Conservation (phyloP, 192 early-diverging fungal species). For the Linnemannia exigua region DNA sequence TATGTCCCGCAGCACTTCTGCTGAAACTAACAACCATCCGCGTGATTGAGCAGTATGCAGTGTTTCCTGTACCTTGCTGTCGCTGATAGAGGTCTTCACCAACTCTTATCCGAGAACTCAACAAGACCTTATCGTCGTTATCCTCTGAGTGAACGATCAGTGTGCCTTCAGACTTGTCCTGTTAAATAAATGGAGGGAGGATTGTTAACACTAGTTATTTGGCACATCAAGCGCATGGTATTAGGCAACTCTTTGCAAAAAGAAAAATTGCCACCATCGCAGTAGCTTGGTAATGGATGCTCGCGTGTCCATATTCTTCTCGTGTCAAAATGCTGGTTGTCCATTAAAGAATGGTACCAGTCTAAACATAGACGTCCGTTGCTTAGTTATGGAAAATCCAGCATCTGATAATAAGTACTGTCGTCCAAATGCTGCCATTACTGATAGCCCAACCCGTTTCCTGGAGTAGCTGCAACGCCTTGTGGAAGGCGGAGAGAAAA, state of each 20-base stretch:
- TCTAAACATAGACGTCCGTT: slow-evolving; percentile 1
- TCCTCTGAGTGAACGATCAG: slow-evolving; percentile 77
- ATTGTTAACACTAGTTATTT: not conserved
- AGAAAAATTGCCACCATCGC: not conserved
- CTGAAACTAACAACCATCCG: not conserved
- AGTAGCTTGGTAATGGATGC: not conserved
- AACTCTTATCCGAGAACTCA: slow-evolving; percentile 82
- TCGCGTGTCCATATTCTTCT: not conserved
- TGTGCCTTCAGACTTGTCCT: slow-evolving; percentile 69
- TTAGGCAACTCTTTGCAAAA: not conserved
- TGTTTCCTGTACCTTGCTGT: slow-evolving; percentile 83
- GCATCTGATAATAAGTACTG: not conserved
- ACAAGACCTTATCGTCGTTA: slow-evolving; percentile 66
- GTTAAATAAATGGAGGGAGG: not conserved
- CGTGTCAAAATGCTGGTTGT: not conserved
- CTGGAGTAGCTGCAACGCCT: not conserved
- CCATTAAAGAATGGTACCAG: not conserved
- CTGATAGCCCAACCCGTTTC: not conserved
- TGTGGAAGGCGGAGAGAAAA: not conserved
- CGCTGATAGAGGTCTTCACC: slow-evolving; percentile 80
- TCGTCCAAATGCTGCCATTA: not conserved
- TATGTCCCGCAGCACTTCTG: not conserved
- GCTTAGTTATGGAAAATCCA: not conserved
- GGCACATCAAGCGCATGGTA: not conserved
- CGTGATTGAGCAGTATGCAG: not conserved